Evolutionary conservation across 1,139 yeast genomes (phyloP), one percentile per base, ranked within the genome.

Genomic region (Suhomyces panamericanus): DNA sequence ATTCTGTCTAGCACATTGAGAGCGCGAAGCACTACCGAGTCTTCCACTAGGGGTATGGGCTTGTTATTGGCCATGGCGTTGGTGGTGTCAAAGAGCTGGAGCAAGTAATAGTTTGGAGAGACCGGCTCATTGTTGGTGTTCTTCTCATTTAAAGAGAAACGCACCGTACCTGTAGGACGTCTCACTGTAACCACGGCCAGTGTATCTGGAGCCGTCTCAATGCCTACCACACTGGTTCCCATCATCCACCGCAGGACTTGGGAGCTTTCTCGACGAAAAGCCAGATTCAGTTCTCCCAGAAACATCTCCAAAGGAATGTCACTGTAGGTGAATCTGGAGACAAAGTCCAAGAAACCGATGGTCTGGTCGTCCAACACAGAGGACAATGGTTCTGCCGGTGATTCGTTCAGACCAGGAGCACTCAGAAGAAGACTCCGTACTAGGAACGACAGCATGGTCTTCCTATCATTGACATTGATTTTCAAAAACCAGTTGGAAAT

Each of bases 401-500:
- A 8, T 11, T 26, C 24, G 6, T 20, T 20, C 24, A 4, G 24
- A 2, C 29, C 9, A 24, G 36, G n/a, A 6, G 29, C 36, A 14
- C 30, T 24, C 8, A 73, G 54, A 11, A 81, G 66, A 44, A 89
- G 63, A 49, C 81, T 83, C 49, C 80, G 76, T 34, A 83, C 72
- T 13, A 89, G 73, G 55, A 80, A 89, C 2, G 87, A 75, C 1
- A 86, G 77, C 38, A 87, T 59, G 38, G 74, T 70, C 44, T 77
- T 75, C 38, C 96, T 68, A 41, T 83, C 83, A n/a, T 67, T 66
- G 51, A 85, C 53, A 27, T 75, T 73, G 57, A 88, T 75, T 44
- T 84, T 81, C 53, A 87, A 64, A 55, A 84, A 88, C 93, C 96
- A 87, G 38, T 79, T 75, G 1, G 86, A 73, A 35, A 89, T 78